A percentile compares a stretch with the other conserved stretches of the same genome.
Conservation (phyloP, 495 filamentous ascomycete genomes). For the Aspergillus ellipticus region DNA sequence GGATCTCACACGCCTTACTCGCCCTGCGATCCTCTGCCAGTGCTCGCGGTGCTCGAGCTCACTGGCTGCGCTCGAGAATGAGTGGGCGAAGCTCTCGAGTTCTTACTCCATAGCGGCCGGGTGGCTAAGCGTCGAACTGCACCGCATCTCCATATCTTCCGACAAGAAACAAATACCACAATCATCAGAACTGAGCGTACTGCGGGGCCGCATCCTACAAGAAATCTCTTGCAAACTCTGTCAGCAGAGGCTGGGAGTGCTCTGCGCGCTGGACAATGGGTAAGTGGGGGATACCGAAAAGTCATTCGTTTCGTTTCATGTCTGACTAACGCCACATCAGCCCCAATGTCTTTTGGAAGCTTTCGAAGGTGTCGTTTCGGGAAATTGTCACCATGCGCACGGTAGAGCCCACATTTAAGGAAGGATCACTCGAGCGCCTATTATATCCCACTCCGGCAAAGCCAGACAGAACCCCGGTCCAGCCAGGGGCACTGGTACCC, state of each 20-base stretch:
- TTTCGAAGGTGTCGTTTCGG: constrained; percentile 42
- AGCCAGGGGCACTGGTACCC: constrained; percentile 30
- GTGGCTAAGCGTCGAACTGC: constrained; percentile 44
- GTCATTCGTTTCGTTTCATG: not conserved
- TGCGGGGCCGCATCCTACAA: constrained; percentile 41
- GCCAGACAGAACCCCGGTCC: constrained; percentile 18
- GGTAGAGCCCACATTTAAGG: constrained; percentile 38
- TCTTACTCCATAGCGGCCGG: constrained; percentile 39
- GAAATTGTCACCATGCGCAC: constrained; percentile 47
- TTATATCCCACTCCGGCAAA: constrained; percentile 22
- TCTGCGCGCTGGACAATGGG: constrained; percentile 40
- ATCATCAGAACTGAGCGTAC: constrained; percentile 35
- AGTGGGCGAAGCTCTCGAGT: constrained; percentile 44
- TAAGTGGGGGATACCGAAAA: constrained; percentile 21
- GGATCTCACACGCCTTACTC: constrained; percentile 37
- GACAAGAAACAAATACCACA: constrained; percentile 43
- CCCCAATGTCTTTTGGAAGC: constrained; percentile 44
- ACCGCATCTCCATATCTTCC: constrained; percentile 39
- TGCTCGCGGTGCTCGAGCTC: constrained; percentile 46
- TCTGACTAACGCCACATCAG: constrained; percentile 21
- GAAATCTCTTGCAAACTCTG: constrained; percentile 45
- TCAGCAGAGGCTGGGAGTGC: constrained; percentile 39
- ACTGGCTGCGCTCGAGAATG: constrained; percentile 45
- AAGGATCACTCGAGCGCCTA: constrained; percentile 32
- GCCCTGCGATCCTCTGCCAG: constrained; percentile 41